Conservation (phyloP, 2,329 filamentous ascomycete genomes). For the Teratosphaeria nubilosa region DNA sequence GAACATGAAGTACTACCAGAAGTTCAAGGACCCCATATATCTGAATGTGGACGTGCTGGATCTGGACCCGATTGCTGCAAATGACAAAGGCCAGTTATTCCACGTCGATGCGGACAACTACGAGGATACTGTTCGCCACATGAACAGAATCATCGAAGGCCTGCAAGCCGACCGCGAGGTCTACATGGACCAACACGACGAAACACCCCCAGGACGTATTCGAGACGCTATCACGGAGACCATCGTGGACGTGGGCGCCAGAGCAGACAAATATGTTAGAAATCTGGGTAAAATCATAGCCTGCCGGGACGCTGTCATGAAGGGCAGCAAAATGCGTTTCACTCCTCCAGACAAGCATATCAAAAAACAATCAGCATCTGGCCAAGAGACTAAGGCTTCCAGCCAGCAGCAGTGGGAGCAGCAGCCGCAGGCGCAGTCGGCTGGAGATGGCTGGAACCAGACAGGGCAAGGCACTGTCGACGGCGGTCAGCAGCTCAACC, state of each 20-base stretch:
- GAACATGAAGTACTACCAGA: background rate
- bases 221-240: background rate
- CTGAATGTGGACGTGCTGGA: background rate
- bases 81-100: background rate
- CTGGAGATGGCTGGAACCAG: conserved; percentile 1
- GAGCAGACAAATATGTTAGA: background rate
- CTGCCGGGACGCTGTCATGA: background rate
- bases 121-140: background rate
- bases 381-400: background rate
- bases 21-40: background rate
- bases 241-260: background rate
- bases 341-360: background rate
- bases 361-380: background rate
- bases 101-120: background rate
- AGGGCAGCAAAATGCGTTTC: background rate
- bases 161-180: background rate
- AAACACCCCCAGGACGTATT: background rate
- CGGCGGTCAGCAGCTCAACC: background rate
- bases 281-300: background rate
- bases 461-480: conserved; percentile 2
- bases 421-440: background rate
- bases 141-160: background rate
- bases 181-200: background rate
- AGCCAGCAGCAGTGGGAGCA: background rate
- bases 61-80: background rate